phyloP scores from a whole-genome alignment of 495 filamentous ascomycete species.

The Ramalina peruviana region DNA sequence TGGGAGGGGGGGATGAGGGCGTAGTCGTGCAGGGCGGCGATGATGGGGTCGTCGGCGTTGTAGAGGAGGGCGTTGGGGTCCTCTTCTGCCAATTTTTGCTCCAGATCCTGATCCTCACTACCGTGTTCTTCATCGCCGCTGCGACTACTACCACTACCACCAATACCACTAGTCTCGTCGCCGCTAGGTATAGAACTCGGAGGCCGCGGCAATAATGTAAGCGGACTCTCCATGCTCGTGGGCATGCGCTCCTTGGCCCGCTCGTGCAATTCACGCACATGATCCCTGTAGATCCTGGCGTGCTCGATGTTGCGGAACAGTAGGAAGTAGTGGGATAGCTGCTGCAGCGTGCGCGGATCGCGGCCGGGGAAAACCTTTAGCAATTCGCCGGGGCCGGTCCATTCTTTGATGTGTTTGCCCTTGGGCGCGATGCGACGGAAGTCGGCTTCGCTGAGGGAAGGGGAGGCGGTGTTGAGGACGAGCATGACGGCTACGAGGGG shows the following conservation, averaged over 20 bases:
- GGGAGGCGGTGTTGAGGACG: conserved; percentile 34
- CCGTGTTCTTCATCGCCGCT: conserved; percentile 3
- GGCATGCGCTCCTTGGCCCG: conserved; percentile 70
- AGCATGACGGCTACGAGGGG: conserved; percentile 16
- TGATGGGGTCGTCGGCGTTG: not conserved
- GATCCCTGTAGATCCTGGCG: conserved; percentile 39
- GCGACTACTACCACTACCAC: not conserved
- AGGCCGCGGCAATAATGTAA: conserved; percentile 47
- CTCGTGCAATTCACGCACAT: conserved; percentile 30
- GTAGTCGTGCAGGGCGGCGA: conserved; percentile 28
- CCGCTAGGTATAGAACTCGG: not conserved
- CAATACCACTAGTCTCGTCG: too few relatives aligned
- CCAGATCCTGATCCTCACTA: not conserved
- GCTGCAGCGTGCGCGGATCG: conserved; percentile 37
- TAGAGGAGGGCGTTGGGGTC: not conserved
- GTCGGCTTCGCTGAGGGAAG: conserved; percentile 43
- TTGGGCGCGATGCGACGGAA: conserved; percentile 46
- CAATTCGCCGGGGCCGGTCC: conserved; percentile 39
- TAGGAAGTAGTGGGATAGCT: conserved; percentile 43
- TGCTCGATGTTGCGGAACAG: conserved; percentile 42
- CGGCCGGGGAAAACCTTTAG: conserved; percentile 37
- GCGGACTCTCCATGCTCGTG: conserved; percentile 91
- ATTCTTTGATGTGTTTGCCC: conserved; percentile 48
- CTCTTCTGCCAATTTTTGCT: not conserved
- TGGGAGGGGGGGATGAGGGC: conserved; percentile 35